Base-by-base conservation (phyloP, 768 basidiomycete genomes). In the Kwoniella sp. region DNA sequence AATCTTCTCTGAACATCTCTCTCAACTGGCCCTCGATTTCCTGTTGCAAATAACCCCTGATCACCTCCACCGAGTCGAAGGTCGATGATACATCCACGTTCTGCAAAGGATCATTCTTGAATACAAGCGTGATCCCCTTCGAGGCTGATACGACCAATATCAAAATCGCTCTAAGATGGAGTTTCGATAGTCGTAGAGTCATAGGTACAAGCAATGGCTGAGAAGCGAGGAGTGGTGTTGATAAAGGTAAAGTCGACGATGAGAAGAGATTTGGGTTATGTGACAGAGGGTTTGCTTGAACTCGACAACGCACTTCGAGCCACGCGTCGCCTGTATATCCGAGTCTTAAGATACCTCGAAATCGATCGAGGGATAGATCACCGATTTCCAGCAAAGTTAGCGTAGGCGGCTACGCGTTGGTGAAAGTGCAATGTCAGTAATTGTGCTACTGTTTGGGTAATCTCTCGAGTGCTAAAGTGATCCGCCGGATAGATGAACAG, bases 81-180 rank as follows among this genome's bases (percentile, higher is more conserved):
- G 94, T 97, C 79, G 89, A 90, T 80, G 90, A 93, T 77, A 99
- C 98, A 76, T 98, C 91, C 57, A 99, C 93, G 69, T 92, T 91
- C 81, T 99, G 93, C 40, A 99, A 85, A 1, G 96, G 96, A 81
- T 99, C 96, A 36, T 96, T 98, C 83, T 98, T 98, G 87, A 99
- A 99, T 25, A 98, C 96, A 57, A 99, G 87, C 0, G 96, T 98
- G 77, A 98, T 97, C 47, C 96, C 96, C 76, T 97, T 97, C 78
- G 93, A 91, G 70, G 91, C 90, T 25, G 94, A 97, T 61, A 99
- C 91, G 72, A 98, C 94, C 62, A 99, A 87, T 68, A 98, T 94
- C 72, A 99, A 90, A 75, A 97, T 97, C 30, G 95, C 96, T 71
- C 87, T 88, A 36, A 99, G 88, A 66, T 88, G 88, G 82, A 99